Evolutionary conservation across 768 basidiomycete genomes (phyloP).

Genomic region (Dentipellis sp.): DNA sequence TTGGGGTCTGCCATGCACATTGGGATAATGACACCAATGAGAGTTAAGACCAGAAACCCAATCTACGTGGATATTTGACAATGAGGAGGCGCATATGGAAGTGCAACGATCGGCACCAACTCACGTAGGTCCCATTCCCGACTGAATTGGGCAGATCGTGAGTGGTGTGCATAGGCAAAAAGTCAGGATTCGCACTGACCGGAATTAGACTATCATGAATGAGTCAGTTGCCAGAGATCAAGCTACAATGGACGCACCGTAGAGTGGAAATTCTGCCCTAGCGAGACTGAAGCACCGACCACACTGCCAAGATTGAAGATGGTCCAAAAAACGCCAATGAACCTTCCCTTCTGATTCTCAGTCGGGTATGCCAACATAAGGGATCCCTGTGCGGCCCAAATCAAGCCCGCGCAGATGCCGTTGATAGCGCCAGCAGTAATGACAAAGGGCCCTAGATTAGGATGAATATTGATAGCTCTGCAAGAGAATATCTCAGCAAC

Average conservation of each 20-base stretch:
- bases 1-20: conserved; percentile 63
- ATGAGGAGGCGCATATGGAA: not conserved
- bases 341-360: conserved; percentile 67
- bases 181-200: conserved; percentile 18
- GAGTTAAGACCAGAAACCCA: conserved; percentile 63
- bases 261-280: conserved; percentile 62
- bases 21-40: conserved; percentile 59
- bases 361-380: conserved; percentile 81
- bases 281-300: conserved; percentile 66
- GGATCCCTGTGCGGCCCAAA: conserved; percentile 84
- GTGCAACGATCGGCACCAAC: conserved; percentile 17
- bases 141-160: conserved; percentile 27
- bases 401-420: conserved; percentile 59
- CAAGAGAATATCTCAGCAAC: not conserved
- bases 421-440: conserved; percentile 65
- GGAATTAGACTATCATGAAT: conserved; percentile 17
- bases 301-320: conserved; percentile 81
- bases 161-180: not conserved
- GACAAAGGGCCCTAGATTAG: conserved; percentile 49
- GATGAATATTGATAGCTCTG: conserved; percentile 66
- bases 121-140: conserved; percentile 65
- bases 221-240: not conserved
- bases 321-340: conserved; percentile 75
- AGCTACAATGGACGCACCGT: conserved; percentile 28
- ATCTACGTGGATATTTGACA: conserved; percentile 34